A percentile compares a stretch with the other conserved stretches of the same genome.
These are phyloP conservation scores for Arabidopsis hybrid DNA, from an alignment of 441 rosid genomes.

Conservation along the genomic window DNA sequence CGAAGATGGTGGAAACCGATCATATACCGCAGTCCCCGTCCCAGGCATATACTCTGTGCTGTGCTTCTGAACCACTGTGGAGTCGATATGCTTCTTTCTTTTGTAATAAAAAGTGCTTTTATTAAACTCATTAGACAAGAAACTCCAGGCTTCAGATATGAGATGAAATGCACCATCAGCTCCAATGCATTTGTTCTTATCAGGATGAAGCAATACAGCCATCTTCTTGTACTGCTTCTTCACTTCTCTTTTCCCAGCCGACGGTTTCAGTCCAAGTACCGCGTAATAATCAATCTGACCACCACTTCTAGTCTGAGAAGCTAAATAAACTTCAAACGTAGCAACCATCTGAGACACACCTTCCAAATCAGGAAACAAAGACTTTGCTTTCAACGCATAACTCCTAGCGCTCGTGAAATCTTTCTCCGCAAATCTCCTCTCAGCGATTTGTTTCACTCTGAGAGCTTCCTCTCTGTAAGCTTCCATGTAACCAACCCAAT, in stretches of 20 bases:
- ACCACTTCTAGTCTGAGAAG: slow-evolving; percentile 70
- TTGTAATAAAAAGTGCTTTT: slow-evolving; percentile 76
- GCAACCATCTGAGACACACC: slow-evolving; percentile 94
- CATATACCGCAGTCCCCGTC: slow-evolving; percentile 54
- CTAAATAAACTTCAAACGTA: slow-evolving; percentile 84
- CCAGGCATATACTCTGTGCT: slow-evolving; percentile 48
- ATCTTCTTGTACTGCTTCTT: slow-evolving; percentile 91
- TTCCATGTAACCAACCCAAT: slow-evolving; percentile 61
- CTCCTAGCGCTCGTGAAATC: slow-evolving; percentile 80
- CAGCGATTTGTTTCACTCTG: slow-evolving; percentile 84
- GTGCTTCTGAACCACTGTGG: slow-evolving; percentile 67
- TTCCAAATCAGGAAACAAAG: slow-evolving; percentile 80
- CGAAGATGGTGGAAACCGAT: slow-evolving; percentile 61
- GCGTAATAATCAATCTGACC: slow-evolving; percentile 83
- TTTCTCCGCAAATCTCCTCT: slow-evolving; percentile 79
- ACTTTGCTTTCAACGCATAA: slow-evolving; percentile 83
- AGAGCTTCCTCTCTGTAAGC: slow-evolving; percentile 78
- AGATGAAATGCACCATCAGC: slow-evolving; percentile 98
- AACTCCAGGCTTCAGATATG: slow-evolving; percentile 93
- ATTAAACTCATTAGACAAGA: slow-evolving; percentile 73
- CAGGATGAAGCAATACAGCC: slow-evolving; percentile 96
- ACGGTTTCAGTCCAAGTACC: slow-evolving; percentile 89
- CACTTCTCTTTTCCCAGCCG: slow-evolving; percentile 81
- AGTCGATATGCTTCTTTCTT: slow-evolving; percentile 62
- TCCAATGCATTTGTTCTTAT: slow-evolving; percentile 91